Evolutionary conservation across 1,284 basidiomycete species (phyloP).

Genomic region (Mycena citricolor): DNA sequence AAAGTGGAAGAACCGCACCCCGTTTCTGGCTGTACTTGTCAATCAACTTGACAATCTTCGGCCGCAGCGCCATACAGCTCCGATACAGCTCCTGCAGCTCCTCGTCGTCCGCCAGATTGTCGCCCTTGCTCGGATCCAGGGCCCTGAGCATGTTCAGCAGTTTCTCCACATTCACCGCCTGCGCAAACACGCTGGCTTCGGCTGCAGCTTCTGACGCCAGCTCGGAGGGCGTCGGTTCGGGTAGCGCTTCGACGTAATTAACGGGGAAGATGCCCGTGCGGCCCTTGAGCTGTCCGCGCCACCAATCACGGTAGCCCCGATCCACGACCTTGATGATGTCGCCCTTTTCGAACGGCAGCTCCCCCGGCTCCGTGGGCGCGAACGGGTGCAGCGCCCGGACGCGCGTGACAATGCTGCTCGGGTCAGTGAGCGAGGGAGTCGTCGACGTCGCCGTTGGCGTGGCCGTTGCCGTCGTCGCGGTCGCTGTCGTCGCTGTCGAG

Average conservation of each 20-base stretch:
- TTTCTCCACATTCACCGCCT: slow-evolving; percentile 86
- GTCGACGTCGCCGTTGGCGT: neutral
- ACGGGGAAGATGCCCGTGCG: slow-evolving; percentile 97
- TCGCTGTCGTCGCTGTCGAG: slow-evolving; percentile 25
- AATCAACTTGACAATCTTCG: slow-evolving; percentile 95
- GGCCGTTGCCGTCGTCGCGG: slow-evolving; percentile 26
- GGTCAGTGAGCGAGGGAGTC: neutral
- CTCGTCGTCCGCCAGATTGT: slow-evolving; percentile 91
- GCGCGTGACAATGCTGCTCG: slow-evolving; percentile 62
- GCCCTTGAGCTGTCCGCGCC: slow-evolving; percentile 92
- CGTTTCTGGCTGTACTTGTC: slow-evolving; percentile 97
- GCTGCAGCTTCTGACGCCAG: slow-evolving; percentile 84
- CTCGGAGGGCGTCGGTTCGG: slow-evolving; percentile 81
- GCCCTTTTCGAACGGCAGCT: slow-evolving; percentile 90
- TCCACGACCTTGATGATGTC: slow-evolving; percentile 97
- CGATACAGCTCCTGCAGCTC: slow-evolving; percentile 91
- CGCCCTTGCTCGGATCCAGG: slow-evolving; percentile 70
- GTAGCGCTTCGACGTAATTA: slow-evolving; percentile 93
- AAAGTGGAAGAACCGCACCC: slow-evolving; percentile 41
- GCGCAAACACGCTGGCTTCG: slow-evolving; percentile 84
- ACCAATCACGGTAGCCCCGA: slow-evolving; percentile 97
- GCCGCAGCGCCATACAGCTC: slow-evolving; percentile 83
- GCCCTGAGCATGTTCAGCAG: slow-evolving; percentile 79
- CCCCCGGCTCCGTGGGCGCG: slow-evolving; percentile 85
- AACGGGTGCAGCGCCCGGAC: slow-evolving; percentile 93